Conservation (phyloP, 129 eudicot species). For the Mikania micrantha region DNA sequence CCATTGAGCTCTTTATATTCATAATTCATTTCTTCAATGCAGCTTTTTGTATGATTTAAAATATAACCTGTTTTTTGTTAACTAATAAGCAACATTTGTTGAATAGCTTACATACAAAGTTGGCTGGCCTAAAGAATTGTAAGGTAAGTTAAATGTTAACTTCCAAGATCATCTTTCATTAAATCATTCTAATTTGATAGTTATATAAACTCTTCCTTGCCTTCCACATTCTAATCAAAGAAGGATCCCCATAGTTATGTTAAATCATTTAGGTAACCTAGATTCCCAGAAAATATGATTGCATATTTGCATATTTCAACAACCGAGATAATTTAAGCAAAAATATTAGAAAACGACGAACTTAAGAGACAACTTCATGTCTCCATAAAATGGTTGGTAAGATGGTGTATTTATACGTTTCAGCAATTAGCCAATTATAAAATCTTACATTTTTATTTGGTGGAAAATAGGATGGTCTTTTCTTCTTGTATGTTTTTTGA, state of each 20-base stretch:
- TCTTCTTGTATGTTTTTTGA: background rate
- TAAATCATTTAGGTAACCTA: background rate
- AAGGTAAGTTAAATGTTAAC: background rate
- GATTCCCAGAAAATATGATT: background rate
- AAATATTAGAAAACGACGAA: background rate
- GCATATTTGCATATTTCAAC: conserved; percentile 1
- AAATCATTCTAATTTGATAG: background rate
- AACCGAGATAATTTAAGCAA: too few species aligned
- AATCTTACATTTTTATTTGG: background rate
- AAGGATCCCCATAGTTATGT: background rate
- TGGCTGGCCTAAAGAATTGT: background rate
- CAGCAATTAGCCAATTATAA: background rate
- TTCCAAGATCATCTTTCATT: conserved; percentile 1
- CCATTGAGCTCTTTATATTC: background rate
- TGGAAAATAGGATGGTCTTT: background rate
- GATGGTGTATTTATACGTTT: background rate
- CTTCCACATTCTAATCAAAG: background rate
- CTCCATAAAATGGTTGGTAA: background rate
- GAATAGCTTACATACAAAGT: conserved; percentile 6
- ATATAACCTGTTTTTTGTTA: background rate
- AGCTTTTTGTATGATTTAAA: background rate
- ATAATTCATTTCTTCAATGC: background rate
- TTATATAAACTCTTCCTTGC: background rate
- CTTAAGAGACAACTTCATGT: background rate
- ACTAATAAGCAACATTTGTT: background rate